Base-by-base conservation (phyloP, 2,329 filamentous ascomycete species). In the Exophiala lecanii-corni region DNA sequence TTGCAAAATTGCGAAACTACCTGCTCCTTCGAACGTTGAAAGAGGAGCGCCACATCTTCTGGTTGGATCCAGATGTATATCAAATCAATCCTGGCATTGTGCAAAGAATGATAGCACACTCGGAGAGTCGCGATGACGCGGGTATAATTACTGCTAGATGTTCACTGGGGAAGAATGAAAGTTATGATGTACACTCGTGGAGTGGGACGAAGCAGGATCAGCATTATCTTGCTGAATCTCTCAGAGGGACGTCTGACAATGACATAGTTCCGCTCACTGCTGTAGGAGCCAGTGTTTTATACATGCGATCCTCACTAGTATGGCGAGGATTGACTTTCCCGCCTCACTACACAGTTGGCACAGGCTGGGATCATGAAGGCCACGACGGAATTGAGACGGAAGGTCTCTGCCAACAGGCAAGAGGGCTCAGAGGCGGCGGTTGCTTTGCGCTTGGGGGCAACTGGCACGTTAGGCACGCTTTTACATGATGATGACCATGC, bases 371-470 rank as follows among this genome's bases (percentile, higher is more conserved):
- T 13, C 37, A 43, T 12, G 45, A 48, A 18, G 45, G 45, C 5
- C 39, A 41, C 36, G 45, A 48, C 16, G 45, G 36, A 12, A 41
- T 48, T 25, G 45, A 48, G 18, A 35, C 40, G n/a, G 45, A 48
- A 16, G 45, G 45, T 13, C 13, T 45, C 5, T 48, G 45, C 32
- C 36, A 44, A 17, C n/a, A 17, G 15, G 26, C 41, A 6, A 18
- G 41, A 19, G 38, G 32, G 9, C 21, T 48, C 5, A 36, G 21
- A 15, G 34, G 38, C n/a, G 41, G 38, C 12, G 36, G 41, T 19
- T 47, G 35, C 20, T 19, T 23, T 5, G 35, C 37, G 9, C n/a
- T 39, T 18, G 41, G 41, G 5, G 41, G 41, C 4, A n/a, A 25
- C 2, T 44, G 41, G 41, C 18, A 39, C 26, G 25, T 44, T 3